These are phyloP conservation scores for Selaginella tamariscina DNA, from an alignment of 75 land plant species.

Conservation along the genomic window DNA sequence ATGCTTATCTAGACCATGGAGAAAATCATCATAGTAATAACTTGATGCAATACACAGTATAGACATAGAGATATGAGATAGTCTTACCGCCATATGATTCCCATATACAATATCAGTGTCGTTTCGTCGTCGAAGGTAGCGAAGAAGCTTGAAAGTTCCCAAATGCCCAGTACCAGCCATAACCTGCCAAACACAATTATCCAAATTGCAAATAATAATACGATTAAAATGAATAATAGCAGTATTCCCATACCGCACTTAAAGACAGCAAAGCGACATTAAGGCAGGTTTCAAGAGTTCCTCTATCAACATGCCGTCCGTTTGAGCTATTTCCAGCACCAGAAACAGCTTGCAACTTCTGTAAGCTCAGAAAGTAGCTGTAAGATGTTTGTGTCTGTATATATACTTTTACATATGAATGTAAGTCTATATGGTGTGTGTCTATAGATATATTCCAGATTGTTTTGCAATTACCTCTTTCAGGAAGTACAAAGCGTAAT, in stretches of 20 bases:
- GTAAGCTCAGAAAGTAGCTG: constrained; percentile 30
- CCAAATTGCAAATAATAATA: not conserved
- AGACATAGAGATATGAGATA: not conserved
- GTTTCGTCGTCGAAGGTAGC: constrained; percentile 63
- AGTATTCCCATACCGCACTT: constrained; percentile 46
- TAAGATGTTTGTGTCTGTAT: too few relatives aligned
- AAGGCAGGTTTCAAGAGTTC: constrained; percentile 79
- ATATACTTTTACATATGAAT: too few relatives aligned
- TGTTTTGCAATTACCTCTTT: constrained; percentile 76
- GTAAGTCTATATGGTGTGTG: too few relatives aligned
- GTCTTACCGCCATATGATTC: constrained; percentile 86
- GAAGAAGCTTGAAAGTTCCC: constrained; percentile 59
- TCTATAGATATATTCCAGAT: too few relatives aligned
- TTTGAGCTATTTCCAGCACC: constrained; percentile 36
- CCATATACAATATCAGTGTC: constrained; percentile 76
- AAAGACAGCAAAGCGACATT: constrained; percentile 80
- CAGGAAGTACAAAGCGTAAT: constrained; percentile 68
- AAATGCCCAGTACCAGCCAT: constrained; percentile 99
- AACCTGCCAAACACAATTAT: constrained; percentile 38
- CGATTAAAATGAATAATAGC: too few relatives aligned
- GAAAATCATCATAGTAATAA: not conserved
- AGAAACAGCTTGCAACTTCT: constrained; percentile 45
- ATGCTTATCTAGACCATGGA: constrained; percentile 56
- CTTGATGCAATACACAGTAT: not conserved
- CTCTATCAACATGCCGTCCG: constrained; percentile 74